These are phyloP conservation scores for Chrysosporium keratinophilum DNA, from an alignment of 2,329 filamentous ascomycete species.

Conservation along the genomic window DNA sequence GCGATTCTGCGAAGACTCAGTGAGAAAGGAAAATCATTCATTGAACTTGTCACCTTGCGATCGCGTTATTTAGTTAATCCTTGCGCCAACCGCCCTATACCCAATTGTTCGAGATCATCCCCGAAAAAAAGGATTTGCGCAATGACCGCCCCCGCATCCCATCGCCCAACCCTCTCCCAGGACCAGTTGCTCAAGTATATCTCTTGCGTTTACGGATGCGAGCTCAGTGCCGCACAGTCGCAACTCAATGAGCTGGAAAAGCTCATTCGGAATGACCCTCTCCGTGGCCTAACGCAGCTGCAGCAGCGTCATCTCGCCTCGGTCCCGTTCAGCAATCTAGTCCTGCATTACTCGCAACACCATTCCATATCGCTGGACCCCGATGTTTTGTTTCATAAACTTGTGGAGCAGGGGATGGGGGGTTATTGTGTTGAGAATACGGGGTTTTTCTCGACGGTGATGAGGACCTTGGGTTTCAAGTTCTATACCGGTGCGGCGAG, in stretches of 20 bases:
- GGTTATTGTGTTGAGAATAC: conserved; percentile 56
- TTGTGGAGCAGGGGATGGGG: conserved; percentile 42
- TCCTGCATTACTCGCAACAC: conserved; percentile 45
- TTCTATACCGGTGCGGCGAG: conserved; percentile 49
- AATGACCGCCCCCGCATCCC: conserved; percentile 5
- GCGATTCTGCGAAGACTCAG: too few species aligned
- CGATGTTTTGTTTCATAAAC: conserved; percentile 43
- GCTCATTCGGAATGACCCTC: conserved; percentile 23
- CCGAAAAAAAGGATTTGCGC: neutral
- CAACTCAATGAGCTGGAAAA: conserved; percentile 23
- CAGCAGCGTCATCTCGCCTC: conserved; percentile 38
- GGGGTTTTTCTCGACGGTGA: conserved; percentile 41
- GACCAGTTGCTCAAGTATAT: conserved; percentile 32
- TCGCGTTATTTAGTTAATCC: too few species aligned
- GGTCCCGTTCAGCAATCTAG: conserved; percentile 49
- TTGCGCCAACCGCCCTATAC: too few species aligned
- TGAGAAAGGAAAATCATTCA: too few species aligned
- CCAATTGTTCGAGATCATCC: too few species aligned
- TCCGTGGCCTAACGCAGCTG: conserved; percentile 26
- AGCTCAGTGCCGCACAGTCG: conserved; percentile 14
- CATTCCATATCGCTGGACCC: conserved; percentile 42
- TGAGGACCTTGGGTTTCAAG: conserved; percentile 43
- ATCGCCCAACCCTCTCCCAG: conserved; percentile 26
- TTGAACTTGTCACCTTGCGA: too few species aligned
- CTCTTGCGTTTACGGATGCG: conserved; percentile 21